Evolutionary conservation across 331 rosid genomes (phyloP).

Genomic region (Telfairia occidentalis): DNA sequence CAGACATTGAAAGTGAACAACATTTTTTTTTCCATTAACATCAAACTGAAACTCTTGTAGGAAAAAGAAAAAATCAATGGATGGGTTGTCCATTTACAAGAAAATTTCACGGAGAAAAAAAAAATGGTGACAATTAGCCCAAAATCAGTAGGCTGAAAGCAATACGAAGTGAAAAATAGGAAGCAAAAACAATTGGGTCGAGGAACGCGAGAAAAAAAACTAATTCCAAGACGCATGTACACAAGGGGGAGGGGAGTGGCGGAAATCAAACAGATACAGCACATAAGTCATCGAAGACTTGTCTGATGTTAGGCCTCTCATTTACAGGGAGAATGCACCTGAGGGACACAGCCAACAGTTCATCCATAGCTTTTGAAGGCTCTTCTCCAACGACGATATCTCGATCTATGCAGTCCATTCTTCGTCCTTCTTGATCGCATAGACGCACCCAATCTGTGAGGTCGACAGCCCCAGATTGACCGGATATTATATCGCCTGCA

Average conservation of each 20-base stretch:
- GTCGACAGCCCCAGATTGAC: slow-evolving; percentile 89
- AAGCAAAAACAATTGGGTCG: slow-evolving; percentile 39
- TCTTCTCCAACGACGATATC: slow-evolving; percentile 88
- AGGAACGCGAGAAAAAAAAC: slow-evolving; percentile 67
- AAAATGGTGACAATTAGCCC: slow-evolving; percentile 59
- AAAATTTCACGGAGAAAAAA: slow-evolving; percentile 31
- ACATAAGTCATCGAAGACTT: slow-evolving; percentile 74
- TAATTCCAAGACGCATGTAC: slow-evolving; percentile 74
- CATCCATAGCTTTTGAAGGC: slow-evolving; percentile 67
- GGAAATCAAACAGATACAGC: slow-evolving; percentile 57
- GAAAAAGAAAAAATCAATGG: slow-evolving; percentile 36
- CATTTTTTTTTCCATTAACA: slow-evolving; percentile 25
- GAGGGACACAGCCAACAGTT: slow-evolving; percentile 65
- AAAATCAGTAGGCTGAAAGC: slow-evolving; percentile 32
- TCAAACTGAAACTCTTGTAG: slow-evolving; percentile 48
- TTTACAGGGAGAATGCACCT: slow-evolving; percentile 94
- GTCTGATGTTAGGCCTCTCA: slow-evolving; percentile 99
- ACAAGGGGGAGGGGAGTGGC: slow-evolving; percentile 25
- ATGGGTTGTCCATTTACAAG: slow-evolving; percentile 68
- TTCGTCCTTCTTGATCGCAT: slow-evolving; percentile 88
- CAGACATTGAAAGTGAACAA: slow-evolving; percentile 10
- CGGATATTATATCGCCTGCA: slow-evolving; percentile 96
- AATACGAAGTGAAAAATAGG: slow-evolving; percentile 27
- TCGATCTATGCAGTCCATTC: slow-evolving; percentile 86
- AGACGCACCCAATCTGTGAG: slow-evolving; percentile 97